Base-by-base conservation (phyloP, 768 basidiomycete genomes). In the Amanita subjunquillea region DNA sequence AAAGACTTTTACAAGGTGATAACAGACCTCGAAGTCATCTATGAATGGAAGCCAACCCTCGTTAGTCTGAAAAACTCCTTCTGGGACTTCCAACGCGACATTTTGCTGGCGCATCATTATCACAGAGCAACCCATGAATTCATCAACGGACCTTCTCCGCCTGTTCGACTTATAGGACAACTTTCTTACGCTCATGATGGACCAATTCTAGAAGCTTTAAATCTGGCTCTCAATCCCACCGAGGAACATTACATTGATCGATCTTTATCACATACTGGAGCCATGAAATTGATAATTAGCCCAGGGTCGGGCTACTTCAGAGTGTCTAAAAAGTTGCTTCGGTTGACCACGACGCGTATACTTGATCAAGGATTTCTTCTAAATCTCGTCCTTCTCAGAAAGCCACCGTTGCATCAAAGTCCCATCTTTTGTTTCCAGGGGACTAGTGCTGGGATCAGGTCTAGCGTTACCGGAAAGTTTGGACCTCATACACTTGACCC, bases 1-100 rank as follows among this genome's bases (percentile, higher is more conserved):
- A 95, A 96, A 66, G 96, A 96, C 63, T 95, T 94, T 60, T 97
- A 83, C 78, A 93, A 95, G 67, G 85, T 98, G 58, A 88, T 94
- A 62, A 88, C 91, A 3, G 95, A 98, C 62, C 72, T 95, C 30
- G 92, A 98, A 61, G 81, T 91, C 44, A 75, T 91, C 41, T 72
- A 80, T 54, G 90, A 94, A 60, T 95, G 93, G 91, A 85, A 85
- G 56, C 78, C 85, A 1, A 91, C 88, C 0, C 77, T 97, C 4
- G 83, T 89, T 55, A 82, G 79, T 62, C 77, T 98, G 62, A 95
- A 94, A 65, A 82, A 88, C 62, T 83, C 91, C 2, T 87, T 91
- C 62, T 89, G 85, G 84, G 85, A 80, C 58, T 94, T 93, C 61
- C 92, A 96, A 62, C 78, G 87, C 44, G 91, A 94, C 60, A 92